Evolutionary conservation across 2,329 filamentous ascomycete genomes (phyloP), one percentile per base, ranked within the genome.

Genomic region (Dothiorella sarmentorum): DNA sequence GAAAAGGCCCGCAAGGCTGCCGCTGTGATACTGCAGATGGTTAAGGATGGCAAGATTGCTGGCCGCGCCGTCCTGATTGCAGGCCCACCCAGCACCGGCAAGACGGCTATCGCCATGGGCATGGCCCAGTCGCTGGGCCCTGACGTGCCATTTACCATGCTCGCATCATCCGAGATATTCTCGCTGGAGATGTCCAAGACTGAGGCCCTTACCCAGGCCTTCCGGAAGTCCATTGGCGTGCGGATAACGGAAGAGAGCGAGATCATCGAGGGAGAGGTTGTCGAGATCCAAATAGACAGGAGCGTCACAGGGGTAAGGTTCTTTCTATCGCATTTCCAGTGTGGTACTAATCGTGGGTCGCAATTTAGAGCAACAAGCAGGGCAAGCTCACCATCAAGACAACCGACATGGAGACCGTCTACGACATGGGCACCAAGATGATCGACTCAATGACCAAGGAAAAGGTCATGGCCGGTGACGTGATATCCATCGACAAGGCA

Each of bases 401-500:
- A 10, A 97, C 93, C 60, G 94, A 99, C 74, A 99, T 99, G 94
- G 94, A 99, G 77, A 96, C 94, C 11, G 90, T 99, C 65, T 99
- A 97, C 78, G 94, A 99, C 70, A 97, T 99, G 92, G 94, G 94
- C 64, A 93, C 89, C 65, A 97, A 97, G 78, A 97, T 99, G 94
- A 99, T 99, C 65, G 94, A 99, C 72, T 91, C 91, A 64, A 97
- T 99, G 91, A 97, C 92, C 65, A 97, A 97, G 77, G 94, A 99
- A 80, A 93, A 95, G 68, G 91, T 99, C 64, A 96, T 97, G 87
- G 94, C 94, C 4, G 94, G 94, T 67, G 94, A 99, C 73, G 94
- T 99, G 65, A 95, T 99, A 68, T 96, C 90, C 59, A 97, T 99
- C 67, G 94, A 99, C 80, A 99, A 99, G 79, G 92, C 93, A 0